Evolutionary conservation across 495 filamentous ascomycete species (phyloP), one percentile per base, ranked within the genome.

Genomic region (Xylaria palmicola): DNA sequence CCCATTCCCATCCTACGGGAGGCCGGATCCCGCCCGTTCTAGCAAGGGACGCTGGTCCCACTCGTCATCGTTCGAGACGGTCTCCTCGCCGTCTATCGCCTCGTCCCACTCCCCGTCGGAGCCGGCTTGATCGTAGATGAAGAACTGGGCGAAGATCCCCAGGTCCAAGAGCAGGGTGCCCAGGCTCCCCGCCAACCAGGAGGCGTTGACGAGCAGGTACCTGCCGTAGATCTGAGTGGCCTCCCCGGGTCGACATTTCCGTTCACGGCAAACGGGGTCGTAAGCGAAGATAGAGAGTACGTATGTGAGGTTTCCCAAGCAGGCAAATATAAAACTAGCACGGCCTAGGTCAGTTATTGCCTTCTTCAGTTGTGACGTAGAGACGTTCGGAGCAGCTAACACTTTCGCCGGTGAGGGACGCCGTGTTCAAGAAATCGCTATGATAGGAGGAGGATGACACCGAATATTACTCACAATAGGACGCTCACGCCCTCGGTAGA

Each of bases 291-390:
- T 98, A n/a, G 85, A 89, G 17, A 96, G 69, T 5, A 97, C 92
- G 67, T 95, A 98, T 0, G 93, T 96, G 56, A 93, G 65, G 68
- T 98, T 98, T 3, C 94, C 94, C 20, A 97, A 82, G 71, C 92
- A 97, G 7, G 93, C 94, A 69, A 98, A 98, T 17, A 98, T 77
- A 77, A 98, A 98, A 78, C n/a, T n/a, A n/a, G n/a, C n/a, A n/a
- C n/a, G n/a, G n/a, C n/a, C n/a, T n/a, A n/a, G n/a, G n/a, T n/a
- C n/a, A n/a, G n/a, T n/a, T n/a, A n/a, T n/a, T n/a, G n/a, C n/a
- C n/a, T n/a, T n/a, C n/a, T n/a, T n/a, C n/a, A n/a, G n/a, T n/a
- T n/a, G n/a, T n/a, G n/a, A n/a, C n/a, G n/a, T n/a, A n/a, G n/a
- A n/a, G n/a, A n/a, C n/a, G n/a, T n/a, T n/a, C n/a, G n/a, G n/a